Conservation (phyloP, 768 basidiomycete species). For the Guyanaporus albipodus region DNA sequence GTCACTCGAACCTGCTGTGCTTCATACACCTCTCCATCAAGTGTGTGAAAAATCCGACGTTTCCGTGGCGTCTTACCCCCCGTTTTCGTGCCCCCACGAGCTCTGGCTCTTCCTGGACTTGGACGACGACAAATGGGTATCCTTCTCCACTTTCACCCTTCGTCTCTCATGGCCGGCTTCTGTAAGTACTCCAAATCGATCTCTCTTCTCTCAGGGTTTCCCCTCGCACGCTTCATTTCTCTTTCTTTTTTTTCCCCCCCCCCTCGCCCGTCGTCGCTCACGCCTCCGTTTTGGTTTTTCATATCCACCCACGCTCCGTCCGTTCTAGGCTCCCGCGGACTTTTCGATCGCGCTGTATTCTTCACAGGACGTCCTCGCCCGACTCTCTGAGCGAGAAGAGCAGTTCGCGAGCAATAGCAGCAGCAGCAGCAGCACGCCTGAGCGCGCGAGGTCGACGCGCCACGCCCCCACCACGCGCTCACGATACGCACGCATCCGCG, state of each 20-base stretch:
- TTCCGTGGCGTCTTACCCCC: not conserved
- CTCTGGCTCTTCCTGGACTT: constrained; percentile 48
- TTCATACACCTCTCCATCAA: constrained; percentile 33
- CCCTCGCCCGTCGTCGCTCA: not conserved
- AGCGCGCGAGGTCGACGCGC: not conserved
- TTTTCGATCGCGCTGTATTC: constrained; percentile 40
- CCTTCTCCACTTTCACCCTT: constrained; percentile 45
- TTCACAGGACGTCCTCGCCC: constrained; percentile 29
- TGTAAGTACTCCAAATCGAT: constrained; percentile 34
- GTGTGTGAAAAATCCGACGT: constrained; percentile 33
- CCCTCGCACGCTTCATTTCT: not conserved
- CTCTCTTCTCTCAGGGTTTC: not conserved
- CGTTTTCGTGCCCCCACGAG: constrained; percentile 38
- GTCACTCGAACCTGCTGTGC: constrained; percentile 40
- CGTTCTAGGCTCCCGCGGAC: constrained; percentile 43
- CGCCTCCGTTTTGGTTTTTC: not conserved
- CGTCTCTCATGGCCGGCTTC: constrained; percentile 55
- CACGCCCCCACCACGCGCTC: constrained; percentile 32
- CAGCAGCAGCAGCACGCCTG: too few relatives aligned
- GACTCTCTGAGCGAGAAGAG: not conserved
- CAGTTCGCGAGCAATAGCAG: too few relatives aligned
- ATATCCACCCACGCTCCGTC: not conserved
- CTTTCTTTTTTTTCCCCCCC: too few relatives aligned
- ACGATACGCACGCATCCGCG: constrained; percentile 56
- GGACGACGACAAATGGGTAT: constrained; percentile 37